A percentile compares a stretch with the other conserved stretches of the same genome.
These are phyloP conservation scores for Trichoderma simmonsii DNA, from an alignment of 2,329 filamentous ascomycete genomes.

Conservation along the genomic window DNA sequence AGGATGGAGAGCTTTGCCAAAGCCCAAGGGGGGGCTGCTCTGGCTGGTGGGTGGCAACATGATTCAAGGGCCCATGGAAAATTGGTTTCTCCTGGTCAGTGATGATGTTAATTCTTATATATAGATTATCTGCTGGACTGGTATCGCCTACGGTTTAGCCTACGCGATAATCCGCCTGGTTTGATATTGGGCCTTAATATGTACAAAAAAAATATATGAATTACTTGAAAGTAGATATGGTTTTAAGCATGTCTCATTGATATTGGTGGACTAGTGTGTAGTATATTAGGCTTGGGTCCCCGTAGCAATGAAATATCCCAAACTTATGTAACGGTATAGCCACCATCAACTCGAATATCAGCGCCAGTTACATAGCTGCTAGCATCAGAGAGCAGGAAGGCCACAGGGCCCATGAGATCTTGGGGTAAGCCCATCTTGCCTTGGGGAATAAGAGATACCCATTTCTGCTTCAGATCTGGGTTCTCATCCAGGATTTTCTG, in stretches of 20 bases:
- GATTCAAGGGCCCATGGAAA: conserved; percentile 73
- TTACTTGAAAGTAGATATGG: neutral
- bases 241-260: neutral
- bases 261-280: neutral
- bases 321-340: conserved; percentile 68
- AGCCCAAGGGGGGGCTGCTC: conserved; percentile 67
- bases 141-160: neutral
- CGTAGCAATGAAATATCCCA: neutral
- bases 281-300: neutral
- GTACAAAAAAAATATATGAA: neutral
- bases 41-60: conserved; percentile 86
- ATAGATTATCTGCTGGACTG: neutral
- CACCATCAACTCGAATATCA: conserved; percentile 79
- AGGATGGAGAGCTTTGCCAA: conserved; percentile 78
- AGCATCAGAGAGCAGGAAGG: conserved; percentile 80
- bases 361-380: conserved; percentile 69
- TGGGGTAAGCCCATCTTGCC: conserved; percentile 91
- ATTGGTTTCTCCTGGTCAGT: conserved; percentile 87
- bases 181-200: conserved; percentile 8
- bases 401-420: conserved; percentile 90
- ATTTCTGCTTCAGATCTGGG: conserved; percentile 82
- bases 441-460: conserved; percentile 87
- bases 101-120: conserved; percentile 34
- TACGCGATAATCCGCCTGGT: neutral
- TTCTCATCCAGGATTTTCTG: conserved; percentile 94